These are phyloP conservation scores for Fomitopsis pulvina DNA, from an alignment of 768 basidiomycete genomes.

Conservation along the genomic window DNA sequence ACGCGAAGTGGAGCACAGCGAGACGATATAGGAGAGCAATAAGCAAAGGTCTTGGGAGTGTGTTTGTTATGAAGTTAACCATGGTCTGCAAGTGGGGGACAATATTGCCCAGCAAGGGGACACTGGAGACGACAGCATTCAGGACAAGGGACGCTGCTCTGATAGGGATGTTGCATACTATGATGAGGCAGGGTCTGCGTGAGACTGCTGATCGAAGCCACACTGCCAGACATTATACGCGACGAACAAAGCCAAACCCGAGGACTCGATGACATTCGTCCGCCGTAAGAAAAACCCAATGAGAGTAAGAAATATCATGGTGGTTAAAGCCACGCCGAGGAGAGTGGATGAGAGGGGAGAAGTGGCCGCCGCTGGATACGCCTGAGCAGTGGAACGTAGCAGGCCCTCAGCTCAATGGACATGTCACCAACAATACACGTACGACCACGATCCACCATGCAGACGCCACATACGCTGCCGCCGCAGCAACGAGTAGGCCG, in stretches of 20 bases:
- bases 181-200: constrained; percentile 66
- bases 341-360: constrained; percentile 86
- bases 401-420: no score
- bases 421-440: constrained; percentile 25
- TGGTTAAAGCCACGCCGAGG: constrained; percentile 80
- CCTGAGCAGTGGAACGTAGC: constrained; percentile 32
- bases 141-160: neutral
- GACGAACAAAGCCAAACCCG: constrained; percentile 79
- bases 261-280: constrained; percentile 91
- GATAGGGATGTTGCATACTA: constrained; percentile 46
- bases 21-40: constrained; percentile 76
- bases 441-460: constrained; percentile 86
- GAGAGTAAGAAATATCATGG: constrained; percentile 83
- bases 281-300: constrained; percentile 86
- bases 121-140: constrained; percentile 33
- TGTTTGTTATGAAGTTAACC: constrained; percentile 77
- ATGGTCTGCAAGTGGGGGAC: constrained; percentile 76
- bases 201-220: constrained; percentile 69
- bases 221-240: constrained; percentile 91
- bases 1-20: constrained; percentile 74
- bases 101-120: constrained; percentile 72
- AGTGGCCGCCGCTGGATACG: constrained; percentile 76
- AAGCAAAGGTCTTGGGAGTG: constrained; percentile 79
- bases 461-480: constrained; percentile 72
- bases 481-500: constrained; percentile 65